These are phyloP conservation scores for Iberis pinnata DNA, from an alignment of 345 rosid genomes.

Conservation along the genomic window DNA sequence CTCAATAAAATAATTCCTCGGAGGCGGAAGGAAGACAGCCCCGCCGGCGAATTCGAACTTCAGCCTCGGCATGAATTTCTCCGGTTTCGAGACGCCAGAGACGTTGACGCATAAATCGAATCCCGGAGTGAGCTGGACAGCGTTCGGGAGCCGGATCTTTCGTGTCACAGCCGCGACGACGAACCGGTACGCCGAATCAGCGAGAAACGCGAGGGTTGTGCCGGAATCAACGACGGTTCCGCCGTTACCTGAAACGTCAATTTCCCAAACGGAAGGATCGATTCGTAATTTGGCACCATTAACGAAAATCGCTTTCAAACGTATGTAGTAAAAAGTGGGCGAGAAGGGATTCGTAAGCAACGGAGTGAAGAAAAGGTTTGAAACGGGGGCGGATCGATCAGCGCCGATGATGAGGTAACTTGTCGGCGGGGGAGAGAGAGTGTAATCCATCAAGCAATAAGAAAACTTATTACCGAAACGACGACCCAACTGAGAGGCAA, in stretches of 20 bases:
- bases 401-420: slow-evolving; percentile 57
- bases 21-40: slow-evolving; percentile 52
- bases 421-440: slow-evolving; percentile 71
- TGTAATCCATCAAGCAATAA: slow-evolving; percentile 76
- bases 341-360: slow-evolving; percentile 46
- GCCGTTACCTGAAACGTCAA: slow-evolving; percentile 65
- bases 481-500: slow-evolving; percentile 73
- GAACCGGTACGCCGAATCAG: slow-evolving; percentile 45
- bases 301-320: slow-evolving; percentile 40
- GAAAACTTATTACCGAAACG: slow-evolving; percentile 71
- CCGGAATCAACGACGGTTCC: slow-evolving; percentile 87
- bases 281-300: slow-evolving; percentile 44
- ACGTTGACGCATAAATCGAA: slow-evolving; percentile 74
- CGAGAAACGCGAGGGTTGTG: slow-evolving; percentile 55
- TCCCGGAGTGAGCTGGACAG: slow-evolving; percentile 40
- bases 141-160: slow-evolving; percentile 40
- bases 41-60: slow-evolving; percentile 46
- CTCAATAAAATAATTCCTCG: slow-evolving; percentile 68
- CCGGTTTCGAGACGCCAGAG: slow-evolving; percentile 38
- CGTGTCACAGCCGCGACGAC: slow-evolving; percentile 41
- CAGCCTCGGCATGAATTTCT: slow-evolving; percentile 45
- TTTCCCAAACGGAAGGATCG: slow-evolving; percentile 63
- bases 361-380: slow-evolving; percentile 44
- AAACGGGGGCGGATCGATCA: slow-evolving; percentile 7
- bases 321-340: slow-evolving; percentile 73